Evolutionary conservation across 1,284 basidiomycete genomes (phyloP).

Genomic region (Pseudozyma flocculosa): DNA sequence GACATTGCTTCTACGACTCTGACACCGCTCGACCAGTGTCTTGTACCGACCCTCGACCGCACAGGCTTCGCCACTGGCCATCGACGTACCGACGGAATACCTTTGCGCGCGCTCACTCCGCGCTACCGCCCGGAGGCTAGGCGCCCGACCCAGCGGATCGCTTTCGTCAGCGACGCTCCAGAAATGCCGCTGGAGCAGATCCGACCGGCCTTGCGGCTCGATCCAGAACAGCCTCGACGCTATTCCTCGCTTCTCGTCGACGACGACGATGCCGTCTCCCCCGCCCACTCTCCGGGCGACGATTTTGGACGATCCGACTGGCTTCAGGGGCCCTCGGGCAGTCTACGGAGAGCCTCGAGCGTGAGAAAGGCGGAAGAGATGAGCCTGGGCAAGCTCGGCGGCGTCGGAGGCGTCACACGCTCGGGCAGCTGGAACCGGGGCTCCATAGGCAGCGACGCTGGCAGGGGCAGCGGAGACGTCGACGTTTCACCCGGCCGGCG

Average conservation of each 20-base stretch:
- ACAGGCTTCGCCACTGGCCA: too few relatives aligned
- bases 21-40: too few relatives aligned
- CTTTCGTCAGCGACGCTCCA: neutral
- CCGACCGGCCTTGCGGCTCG: constrained; percentile 30
- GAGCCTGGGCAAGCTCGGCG: constrained; percentile 43
- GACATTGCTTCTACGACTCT: too few relatives aligned
- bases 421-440: constrained; percentile 46
- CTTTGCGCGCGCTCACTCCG: too few relatives aligned
- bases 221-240: constrained; percentile 29
- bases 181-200: constrained; percentile 43
- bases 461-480: neutral
- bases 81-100: too few relatives aligned
- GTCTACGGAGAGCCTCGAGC: constrained; percentile 10
- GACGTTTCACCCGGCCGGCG: neutral
- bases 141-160: too few relatives aligned
- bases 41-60: too few relatives aligned
- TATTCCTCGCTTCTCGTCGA: constrained; percentile 13
- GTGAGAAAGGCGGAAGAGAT: constrained; percentile 25
- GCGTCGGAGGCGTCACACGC: constrained; percentile 46
- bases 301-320: constrained; percentile 10
- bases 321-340: constrained; percentile 8
- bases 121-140: too few relatives aligned
- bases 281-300: constrained; percentile 8
- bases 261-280: constrained; percentile 10
- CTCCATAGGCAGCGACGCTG: neutral